Evolutionary conservation across 139 green algal species (phyloP).

Genomic region (Mesostigma viride): DNA sequence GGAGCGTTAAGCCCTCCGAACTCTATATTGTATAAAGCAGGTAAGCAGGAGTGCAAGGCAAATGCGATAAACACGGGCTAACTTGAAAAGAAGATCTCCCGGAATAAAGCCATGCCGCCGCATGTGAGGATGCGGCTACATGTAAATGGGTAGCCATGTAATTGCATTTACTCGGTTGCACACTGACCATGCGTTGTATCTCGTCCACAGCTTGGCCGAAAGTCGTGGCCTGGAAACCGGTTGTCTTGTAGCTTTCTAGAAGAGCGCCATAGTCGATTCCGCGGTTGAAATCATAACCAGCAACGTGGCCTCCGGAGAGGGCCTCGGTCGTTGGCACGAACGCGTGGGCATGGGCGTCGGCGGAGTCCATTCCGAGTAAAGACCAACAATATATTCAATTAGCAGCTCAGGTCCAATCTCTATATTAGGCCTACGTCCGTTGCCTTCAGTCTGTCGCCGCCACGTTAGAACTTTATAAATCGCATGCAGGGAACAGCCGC

Average conservation of each 20-base stretch:
- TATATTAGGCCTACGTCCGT: too few relatives aligned
- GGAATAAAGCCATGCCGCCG: background rate
- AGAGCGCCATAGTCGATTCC: constrained; percentile 20
- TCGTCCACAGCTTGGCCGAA: constrained; percentile 78
- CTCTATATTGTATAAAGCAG: too few relatives aligned
- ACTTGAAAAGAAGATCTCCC: background rate
- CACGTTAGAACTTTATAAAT: too few relatives aligned
- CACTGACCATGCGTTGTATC: constrained; percentile 84
- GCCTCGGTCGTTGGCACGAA: too few relatives aligned
- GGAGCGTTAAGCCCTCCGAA: background rate
- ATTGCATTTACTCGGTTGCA: background rate
- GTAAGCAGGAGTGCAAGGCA: background rate
- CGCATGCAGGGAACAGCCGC: too few relatives aligned
- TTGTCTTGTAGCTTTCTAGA: constrained; percentile 13
- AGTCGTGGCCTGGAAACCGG: constrained; percentile 55
- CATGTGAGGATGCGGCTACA: background rate
- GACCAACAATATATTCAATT: too few relatives aligned
- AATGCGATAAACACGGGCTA: background rate
- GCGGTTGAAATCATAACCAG: constrained; percentile 18
- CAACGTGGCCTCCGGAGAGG: too few relatives aligned
- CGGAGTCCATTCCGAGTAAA: too few relatives aligned
- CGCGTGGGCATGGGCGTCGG: too few relatives aligned
- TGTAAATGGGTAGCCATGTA: background rate
- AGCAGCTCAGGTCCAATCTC: too few relatives aligned
- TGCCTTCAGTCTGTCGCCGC: too few relatives aligned